Evolutionary conservation across 202 grass and related monocot genomes (phyloP), one percentile per base, ranked within the genome.

Genomic region (Zoysia matrella): DNA sequence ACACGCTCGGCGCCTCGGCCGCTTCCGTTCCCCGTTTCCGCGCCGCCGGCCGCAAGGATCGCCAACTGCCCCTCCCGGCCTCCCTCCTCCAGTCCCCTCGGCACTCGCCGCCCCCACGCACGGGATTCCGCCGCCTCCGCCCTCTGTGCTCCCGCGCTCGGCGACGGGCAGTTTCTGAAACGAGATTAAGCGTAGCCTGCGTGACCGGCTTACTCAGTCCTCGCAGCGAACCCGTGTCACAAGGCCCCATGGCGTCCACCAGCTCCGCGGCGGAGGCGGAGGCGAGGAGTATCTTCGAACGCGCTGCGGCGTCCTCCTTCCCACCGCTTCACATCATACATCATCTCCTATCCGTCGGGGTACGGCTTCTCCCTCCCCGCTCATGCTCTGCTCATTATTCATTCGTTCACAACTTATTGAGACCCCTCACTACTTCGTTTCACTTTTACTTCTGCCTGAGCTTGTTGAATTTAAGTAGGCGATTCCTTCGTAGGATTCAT

Each of bases 321-420:
- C 92, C 92, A 0, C 80, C 92, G 3, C 75, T 84, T 36, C 66
- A 83, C 48, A 87, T 77, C 75, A 50, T 94, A 42, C 87, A 79
- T 69, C 80, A 92, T 57, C 80, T 94, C 62, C 84, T 94, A 47
- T 94, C 87, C 81, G 75, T 89, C 69, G 92, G 89, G 84, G 92
- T 94, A 74, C 60, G 84, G 39, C 66, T 82, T 54, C 76, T 84
- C 69, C 1, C 50, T 42, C 49, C 51, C 7, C 40, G 13, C 45
- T 8, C 42, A 7, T 39, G 13, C 44, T 22, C 3, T 54, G 15
- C 41, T 67, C 45, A 9, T 8, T 13, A n/a, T 49, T 77, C 1
- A 14, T 1, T 85, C 60, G 22, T 22, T 22, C 22, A 11, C 8
- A 63, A 47, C 13, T 67, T 49, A 45, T 43, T 47, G 66, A 48